These are phyloP conservation scores for Hanseniaspora valbyensis DNA, from an alignment of 805 yeast species.

Conservation along the genomic window DNA sequence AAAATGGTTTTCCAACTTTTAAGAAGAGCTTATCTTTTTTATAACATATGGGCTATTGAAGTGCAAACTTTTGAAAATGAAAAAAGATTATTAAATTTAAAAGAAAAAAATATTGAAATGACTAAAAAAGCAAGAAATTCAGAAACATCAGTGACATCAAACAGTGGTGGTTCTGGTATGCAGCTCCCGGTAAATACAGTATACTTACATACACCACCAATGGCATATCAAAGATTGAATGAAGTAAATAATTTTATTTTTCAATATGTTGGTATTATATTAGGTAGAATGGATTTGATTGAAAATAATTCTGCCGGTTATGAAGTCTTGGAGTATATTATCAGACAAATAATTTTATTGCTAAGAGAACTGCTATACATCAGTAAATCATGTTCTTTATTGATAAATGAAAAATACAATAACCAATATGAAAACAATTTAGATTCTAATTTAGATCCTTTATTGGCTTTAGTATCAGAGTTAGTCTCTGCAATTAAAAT, in stretches of 20 bases:
- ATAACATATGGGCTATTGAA: constrained; percentile 63
- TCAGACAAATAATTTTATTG: constrained; percentile 57
- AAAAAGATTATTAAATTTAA: constrained; percentile 16
- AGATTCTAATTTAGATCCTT: constrained; percentile 42
- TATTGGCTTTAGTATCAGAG: constrained; percentile 51
- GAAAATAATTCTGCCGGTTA: constrained; percentile 66
- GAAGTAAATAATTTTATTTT: constrained; percentile 52
- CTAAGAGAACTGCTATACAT: constrained; percentile 53
- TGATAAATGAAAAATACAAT: constrained; percentile 26
- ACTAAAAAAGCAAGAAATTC: neutral
- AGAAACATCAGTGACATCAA: neutral
- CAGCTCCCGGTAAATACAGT: constrained; percentile 31
- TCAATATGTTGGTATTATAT: constrained; percentile 51
- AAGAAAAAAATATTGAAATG: constrained; percentile 26
- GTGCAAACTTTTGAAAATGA: constrained; percentile 36
- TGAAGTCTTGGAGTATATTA: constrained; percentile 51
- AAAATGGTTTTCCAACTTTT: constrained; percentile 56
- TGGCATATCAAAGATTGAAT: constrained; percentile 49
- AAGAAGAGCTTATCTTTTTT: constrained; percentile 51
- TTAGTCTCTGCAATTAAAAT: constrained; percentile 54
- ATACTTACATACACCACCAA: constrained; percentile 44
- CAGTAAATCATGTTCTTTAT: constrained; percentile 38
- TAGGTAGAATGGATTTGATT: constrained; percentile 68
- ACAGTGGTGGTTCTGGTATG: neutral
- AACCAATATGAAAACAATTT: constrained; percentile 25